Conservation (phyloP, 768 basidiomycete species). For the Pholiota conissans region DNA sequence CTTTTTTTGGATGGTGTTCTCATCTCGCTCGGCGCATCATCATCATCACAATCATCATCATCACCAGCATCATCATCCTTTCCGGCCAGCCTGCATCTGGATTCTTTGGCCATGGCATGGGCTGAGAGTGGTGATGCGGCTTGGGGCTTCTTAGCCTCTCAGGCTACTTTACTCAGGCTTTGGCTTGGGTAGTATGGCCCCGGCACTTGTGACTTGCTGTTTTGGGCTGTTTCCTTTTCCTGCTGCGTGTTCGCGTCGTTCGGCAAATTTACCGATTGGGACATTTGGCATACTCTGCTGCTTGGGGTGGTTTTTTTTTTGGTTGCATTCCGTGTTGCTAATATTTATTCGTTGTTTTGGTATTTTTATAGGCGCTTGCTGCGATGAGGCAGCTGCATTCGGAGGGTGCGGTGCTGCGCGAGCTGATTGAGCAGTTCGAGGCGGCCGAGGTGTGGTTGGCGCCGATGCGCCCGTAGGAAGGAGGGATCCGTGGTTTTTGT, state of each 20-base stretch:
- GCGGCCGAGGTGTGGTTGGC: conserved; percentile 92
- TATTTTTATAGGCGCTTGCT: conserved; percentile 62
- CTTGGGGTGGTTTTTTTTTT: no score
- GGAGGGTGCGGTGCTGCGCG: conserved; percentile 77
- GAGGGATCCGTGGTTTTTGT: background rate
- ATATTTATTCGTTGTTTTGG: no score
- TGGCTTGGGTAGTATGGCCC: no score
- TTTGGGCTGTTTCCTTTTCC: conserved; percentile 1
- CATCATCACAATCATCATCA: background rate
- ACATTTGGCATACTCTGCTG: no score
- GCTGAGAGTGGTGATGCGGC: no score
- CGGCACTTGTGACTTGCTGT: no score
- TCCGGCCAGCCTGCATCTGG: background rate
- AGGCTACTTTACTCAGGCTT: no score
- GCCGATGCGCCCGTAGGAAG: conserved; percentile 79
- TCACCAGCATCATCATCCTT: background rate
- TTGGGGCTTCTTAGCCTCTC: no score
- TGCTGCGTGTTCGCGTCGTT: conserved; percentile 3
- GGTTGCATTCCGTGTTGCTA: no score
- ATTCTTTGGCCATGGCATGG: no score
- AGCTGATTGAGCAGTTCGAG: conserved; percentile 95
- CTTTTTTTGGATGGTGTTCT: no score
- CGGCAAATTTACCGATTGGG: conserved; percentile 8
- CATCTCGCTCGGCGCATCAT: background rate
- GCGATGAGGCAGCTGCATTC: conserved; percentile 89